Percentiles rank a stretch among this genome's conserved stretches.
Conservation (phyloP, 768 basidiomycete genomes). For the Suillus clintonianus region DNA sequence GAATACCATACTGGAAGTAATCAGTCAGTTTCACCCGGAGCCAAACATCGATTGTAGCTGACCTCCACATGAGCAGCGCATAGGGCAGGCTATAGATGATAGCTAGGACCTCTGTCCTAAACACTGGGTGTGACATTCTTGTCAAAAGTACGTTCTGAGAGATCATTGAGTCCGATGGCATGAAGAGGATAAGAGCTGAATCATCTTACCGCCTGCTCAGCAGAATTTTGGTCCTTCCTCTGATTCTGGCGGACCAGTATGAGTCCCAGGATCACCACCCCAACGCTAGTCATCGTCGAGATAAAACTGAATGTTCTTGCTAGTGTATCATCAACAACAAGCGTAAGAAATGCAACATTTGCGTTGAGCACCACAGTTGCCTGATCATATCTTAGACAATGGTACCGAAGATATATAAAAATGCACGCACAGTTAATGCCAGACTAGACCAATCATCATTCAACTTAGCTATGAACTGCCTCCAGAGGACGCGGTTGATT, state of each 20-base stretch:
- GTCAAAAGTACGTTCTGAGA: conserved; percentile 19
- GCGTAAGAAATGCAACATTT: conserved; percentile 54
- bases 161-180: neutral
- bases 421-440: conserved; percentile 43
- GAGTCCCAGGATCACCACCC: conserved; percentile 35
- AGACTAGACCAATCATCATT: conserved; percentile 50
- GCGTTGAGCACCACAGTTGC: conserved; percentile 50
- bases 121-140: conserved; percentile 8
- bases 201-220: conserved; percentile 29
- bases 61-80: conserved; percentile 33
- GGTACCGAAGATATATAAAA: neutral
- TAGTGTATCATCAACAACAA: conserved; percentile 20
- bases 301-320: conserved; percentile 39
- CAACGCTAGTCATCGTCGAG: conserved; percentile 37
- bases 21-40: neutral
- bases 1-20: neutral
- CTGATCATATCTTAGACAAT: conserved; percentile 22
- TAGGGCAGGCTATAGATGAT: conserved; percentile 35
- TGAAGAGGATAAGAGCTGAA: conserved; percentile 3
- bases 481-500: conserved; percentile 41
- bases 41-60: conserved; percentile 3
- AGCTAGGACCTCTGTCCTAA: conserved; percentile 28
- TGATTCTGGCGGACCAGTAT: conserved; percentile 41
- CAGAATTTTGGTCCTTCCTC: conserved; percentile 21
- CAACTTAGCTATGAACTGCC: conserved; percentile 39